Conservation (phyloP, 2,329 filamentous ascomycete genomes). For the Cephalotrichum gorgonifer region DNA sequence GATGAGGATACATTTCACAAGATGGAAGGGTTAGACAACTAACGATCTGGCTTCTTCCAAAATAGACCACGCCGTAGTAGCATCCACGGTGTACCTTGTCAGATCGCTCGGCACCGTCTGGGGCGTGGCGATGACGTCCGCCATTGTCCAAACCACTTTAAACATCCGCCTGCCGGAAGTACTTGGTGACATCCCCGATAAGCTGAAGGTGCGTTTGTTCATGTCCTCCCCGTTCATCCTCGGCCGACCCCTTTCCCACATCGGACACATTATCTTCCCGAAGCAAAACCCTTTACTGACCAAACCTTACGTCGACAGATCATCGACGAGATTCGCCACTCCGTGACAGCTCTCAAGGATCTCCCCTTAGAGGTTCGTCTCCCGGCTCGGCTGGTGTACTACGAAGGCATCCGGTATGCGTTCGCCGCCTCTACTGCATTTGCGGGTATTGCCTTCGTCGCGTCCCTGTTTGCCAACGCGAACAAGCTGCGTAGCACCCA, state of each 20-base stretch:
- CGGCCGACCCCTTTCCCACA: no score
- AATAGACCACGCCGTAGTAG: conserved; percentile 54
- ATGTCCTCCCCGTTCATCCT: no score
- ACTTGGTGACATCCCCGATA: conserved; percentile 44
- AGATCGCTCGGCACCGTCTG: conserved; percentile 54
- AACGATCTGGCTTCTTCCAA: no score
- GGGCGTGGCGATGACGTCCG: conserved; percentile 52
- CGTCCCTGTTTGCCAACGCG: conserved; percentile 20
- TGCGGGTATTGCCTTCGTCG: conserved; percentile 30
- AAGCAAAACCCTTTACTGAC: no score
- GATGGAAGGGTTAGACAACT: no score
- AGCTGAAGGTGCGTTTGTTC: conserved; percentile 50
- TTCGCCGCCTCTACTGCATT: conserved; percentile 45
- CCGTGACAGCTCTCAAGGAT: conserved; percentile 41
- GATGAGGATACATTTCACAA: no score
- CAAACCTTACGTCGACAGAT: no score
- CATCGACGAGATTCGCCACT: conserved; percentile 52
- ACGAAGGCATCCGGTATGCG: conserved; percentile 43
- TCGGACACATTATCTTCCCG: no score
- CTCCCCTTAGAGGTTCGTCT: conserved; percentile 47
- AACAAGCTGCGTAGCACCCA: conserved; percentile 20
- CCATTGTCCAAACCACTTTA: conserved; percentile 53
- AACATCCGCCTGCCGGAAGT: conserved; percentile 40
- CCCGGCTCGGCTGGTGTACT: conserved; percentile 47
- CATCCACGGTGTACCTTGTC: conserved; percentile 53